A percentile compares a stretch with the other conserved stretches of the same genome.
phyloP scores from a whole-genome alignment of 768 basidiomycete species.

The Boletellus sp. region DNA sequence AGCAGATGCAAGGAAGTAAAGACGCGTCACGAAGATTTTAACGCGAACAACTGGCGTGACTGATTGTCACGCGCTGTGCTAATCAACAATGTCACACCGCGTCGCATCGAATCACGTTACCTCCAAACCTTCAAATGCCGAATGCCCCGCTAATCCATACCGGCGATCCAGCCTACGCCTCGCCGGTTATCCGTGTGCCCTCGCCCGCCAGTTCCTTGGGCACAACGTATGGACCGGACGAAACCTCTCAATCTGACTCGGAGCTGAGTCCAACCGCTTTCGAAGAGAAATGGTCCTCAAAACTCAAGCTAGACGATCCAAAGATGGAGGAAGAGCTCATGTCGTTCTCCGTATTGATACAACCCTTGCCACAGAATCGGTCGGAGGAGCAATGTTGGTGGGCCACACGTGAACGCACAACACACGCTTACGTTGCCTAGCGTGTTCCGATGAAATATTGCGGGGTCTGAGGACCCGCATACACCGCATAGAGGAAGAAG shows the following conservation, averaged over 20 bases:
- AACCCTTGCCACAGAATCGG: slow-evolving; percentile 28
- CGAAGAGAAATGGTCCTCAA: slow-evolving; percentile 32
- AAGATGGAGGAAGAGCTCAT: slow-evolving; percentile 37
- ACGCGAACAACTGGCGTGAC: slow-evolving; percentile 24
- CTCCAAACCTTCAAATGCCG: slow-evolving; percentile 17
- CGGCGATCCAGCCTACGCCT: slow-evolving; percentile 39
- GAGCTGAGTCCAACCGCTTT: slow-evolving; percentile 38
- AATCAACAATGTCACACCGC: slow-evolving; percentile 35
- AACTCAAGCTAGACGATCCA: slow-evolving; percentile 33
- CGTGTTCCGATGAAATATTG: slow-evolving; percentile 37
- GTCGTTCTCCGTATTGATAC: slow-evolving; percentile 32
- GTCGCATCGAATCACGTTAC: slow-evolving; percentile 14
- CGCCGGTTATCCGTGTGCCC: slow-evolving; percentile 43
- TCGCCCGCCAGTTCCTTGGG: slow-evolving; percentile 47
- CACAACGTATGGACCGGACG: slow-evolving; percentile 45
- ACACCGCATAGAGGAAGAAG: slow-evolving; percentile 42
- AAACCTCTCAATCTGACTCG: slow-evolving; percentile 41
- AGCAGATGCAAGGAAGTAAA: slow-evolving; percentile 11
- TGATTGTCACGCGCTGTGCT: slow-evolving; percentile 27
- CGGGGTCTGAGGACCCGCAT: slow-evolving; percentile 35
- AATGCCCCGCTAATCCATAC: slow-evolving; percentile 29
- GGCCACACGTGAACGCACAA: background rate
- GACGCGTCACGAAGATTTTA: slow-evolving; percentile 33
- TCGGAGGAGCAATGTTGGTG: slow-evolving; percentile 41
- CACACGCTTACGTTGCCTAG: slow-evolving; percentile 22